Evolutionary conservation across 2,329 filamentous ascomycete genomes (phyloP).

Genomic region (Dryadomyces quercus-mongolicae): DNA sequence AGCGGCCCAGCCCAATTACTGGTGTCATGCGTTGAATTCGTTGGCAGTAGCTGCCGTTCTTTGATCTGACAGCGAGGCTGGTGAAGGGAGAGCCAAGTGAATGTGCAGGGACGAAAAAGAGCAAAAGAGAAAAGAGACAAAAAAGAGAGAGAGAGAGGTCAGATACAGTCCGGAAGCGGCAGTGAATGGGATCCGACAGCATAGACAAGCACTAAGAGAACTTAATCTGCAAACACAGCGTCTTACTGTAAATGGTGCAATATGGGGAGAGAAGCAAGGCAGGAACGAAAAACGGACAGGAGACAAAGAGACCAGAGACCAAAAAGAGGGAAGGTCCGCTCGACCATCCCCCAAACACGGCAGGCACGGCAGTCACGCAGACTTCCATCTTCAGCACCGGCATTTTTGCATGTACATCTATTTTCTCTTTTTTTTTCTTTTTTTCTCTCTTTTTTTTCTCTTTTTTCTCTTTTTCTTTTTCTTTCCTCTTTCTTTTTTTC

Average conservation of each 20-base stretch:
- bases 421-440: neutral
- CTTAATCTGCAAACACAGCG: too few relatives aligned
- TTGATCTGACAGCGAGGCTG: neutral
- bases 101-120: neutral
- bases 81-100: neutral
- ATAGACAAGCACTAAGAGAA: too few relatives aligned
- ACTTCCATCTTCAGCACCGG: neutral
- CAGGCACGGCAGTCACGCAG: too few relatives aligned
- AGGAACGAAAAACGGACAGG: constrained; percentile 1
- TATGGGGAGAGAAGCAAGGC: too few relatives aligned
- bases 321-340: neutral
- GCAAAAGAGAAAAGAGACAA: too few relatives aligned
- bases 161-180: neutral
- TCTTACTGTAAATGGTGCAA: too few relatives aligned
- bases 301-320: neutral
- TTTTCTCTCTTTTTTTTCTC: neutral
- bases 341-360: neutral
- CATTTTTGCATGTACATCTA: too few relatives aligned
- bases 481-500: neutral
- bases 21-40: too few relatives aligned
- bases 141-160: neutral
- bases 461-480: neutral
- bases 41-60: too few relatives aligned
- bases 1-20: too few relatives aligned
- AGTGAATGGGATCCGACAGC: too few relatives aligned